Evolutionary conservation across 345 rosid genomes (phyloP).

Genomic region (Arabidopsis thaliana): TAIR10.1 NC_003071.7:18799501-18800000

Average conservation of each 20-base stretch:
- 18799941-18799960: not conserved
- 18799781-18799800: slow-evolving; percentile 31
- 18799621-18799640: no score
- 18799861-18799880: slow-evolving; percentile 6
- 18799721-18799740: not conserved
- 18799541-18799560: not conserved
- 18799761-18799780: slow-evolving; percentile 34
- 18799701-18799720: not conserved
- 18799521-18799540: not conserved
- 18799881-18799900: slow-evolving; percentile 76
- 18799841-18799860: slow-evolving; percentile 17
- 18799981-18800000: not conserved
- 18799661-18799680: not conserved
- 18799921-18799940: slow-evolving; percentile 24
- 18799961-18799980: not conserved
- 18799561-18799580: not conserved
- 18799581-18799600: not conserved
- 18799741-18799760: slow-evolving; percentile 16
- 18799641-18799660: not conserved
- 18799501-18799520: not conserved
- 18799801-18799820: slow-evolving; percentile 19
- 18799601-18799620: not conserved
- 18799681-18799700: not conserved
- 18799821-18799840: slow-evolving; percentile 19
- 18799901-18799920: slow-evolving; percentile 86